Evolutionary conservation across 306 rosid genomes (phyloP).

Genomic region (Amphicarpaea edgeworthii): DNA sequence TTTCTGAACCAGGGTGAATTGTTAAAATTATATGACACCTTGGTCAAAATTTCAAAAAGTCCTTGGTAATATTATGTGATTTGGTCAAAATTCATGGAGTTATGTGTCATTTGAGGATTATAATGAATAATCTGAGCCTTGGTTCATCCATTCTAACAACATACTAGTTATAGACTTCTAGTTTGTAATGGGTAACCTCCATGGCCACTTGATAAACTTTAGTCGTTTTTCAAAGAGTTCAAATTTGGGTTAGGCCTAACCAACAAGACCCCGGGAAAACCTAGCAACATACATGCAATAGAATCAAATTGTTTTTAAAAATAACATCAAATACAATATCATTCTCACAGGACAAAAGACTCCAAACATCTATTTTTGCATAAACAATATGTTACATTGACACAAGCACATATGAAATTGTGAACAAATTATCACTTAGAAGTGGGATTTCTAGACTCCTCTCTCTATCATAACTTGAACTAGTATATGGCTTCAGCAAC

Average conservation of each 20-base stretch:
- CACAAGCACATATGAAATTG: constrained; percentile 1
- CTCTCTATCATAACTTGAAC: constrained; percentile 44
- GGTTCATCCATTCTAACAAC: constrained; percentile 76
- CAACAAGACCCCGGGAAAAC: constrained; percentile 64
- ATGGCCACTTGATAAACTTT: constrained; percentile 51
- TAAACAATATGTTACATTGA: not conserved
- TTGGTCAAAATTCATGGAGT: constrained; percentile 78
- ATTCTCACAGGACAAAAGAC: constrained; percentile 29
- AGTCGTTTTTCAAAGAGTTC: constrained; percentile 59
- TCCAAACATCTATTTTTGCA: not conserved
- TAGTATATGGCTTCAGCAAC: constrained; percentile 48
- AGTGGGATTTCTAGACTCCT: constrained; percentile 59
- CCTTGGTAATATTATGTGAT: too few species aligned
- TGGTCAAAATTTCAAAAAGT: too few species aligned
- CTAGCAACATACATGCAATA: constrained; percentile 49
- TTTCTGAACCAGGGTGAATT: too few species aligned
- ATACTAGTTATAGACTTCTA: constrained; percentile 42
- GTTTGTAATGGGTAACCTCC: constrained; percentile 34
- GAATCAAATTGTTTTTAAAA: constrained; percentile 18
- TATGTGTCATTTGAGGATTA: constrained; percentile 62
- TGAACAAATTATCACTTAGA: constrained; percentile 46
- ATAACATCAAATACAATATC: not conserved
- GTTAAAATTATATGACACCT: too few species aligned
- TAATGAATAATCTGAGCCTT: constrained; percentile 92
- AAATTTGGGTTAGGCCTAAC: constrained; percentile 70